A percentile compares a stretch with the other conserved stretches of the same genome.
Conservation (phyloP, 495 filamentous ascomycete genomes). For the Aspergillus cavernicola region DNA sequence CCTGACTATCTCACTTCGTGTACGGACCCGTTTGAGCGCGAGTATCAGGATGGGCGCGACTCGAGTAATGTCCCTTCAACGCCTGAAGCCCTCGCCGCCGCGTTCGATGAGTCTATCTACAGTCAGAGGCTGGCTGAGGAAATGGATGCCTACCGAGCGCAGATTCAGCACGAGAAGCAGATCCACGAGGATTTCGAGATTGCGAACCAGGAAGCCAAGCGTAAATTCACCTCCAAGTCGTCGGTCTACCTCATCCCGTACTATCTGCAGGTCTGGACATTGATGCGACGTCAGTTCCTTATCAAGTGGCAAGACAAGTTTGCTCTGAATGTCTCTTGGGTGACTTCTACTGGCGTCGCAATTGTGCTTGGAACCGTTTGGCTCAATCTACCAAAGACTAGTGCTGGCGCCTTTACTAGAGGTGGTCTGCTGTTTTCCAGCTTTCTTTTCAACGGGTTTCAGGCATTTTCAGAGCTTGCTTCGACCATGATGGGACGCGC, state of each 20-base stretch:
- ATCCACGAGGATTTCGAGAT: constrained; percentile 69
- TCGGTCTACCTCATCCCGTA: constrained; percentile 81
- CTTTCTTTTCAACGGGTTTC: constrained; percentile 76
- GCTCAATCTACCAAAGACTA: constrained; percentile 61
- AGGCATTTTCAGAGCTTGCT: constrained; percentile 70
- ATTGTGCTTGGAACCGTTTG: constrained; percentile 77
- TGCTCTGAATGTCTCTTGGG: constrained; percentile 68
- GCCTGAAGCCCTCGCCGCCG: constrained; percentile 58
- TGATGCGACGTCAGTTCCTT: constrained; percentile 78
- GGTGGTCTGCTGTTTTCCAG: constrained; percentile 74
- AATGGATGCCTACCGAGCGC: constrained; percentile 62
- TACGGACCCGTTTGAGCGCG: constrained; percentile 78
- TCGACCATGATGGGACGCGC: constrained; percentile 68
- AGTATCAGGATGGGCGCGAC: constrained; percentile 63
- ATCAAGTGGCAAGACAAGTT: constrained; percentile 85
- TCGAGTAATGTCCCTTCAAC: constrained; percentile 61
- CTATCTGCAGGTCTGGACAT: constrained; percentile 72
- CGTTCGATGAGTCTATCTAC: constrained; percentile 63
- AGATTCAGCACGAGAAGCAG: constrained; percentile 57
- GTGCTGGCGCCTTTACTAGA: constrained; percentile 69
- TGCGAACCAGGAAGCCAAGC: constrained; percentile 76
- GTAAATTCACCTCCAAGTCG: constrained; percentile 58
- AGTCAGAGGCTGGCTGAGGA: constrained; percentile 55
- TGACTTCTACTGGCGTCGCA: constrained; percentile 70
- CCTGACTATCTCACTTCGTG: constrained; percentile 83